Conservation (phyloP, 1,284 basidiomycete genomes). For the Cutaneotrichosporon sp. region DNA sequence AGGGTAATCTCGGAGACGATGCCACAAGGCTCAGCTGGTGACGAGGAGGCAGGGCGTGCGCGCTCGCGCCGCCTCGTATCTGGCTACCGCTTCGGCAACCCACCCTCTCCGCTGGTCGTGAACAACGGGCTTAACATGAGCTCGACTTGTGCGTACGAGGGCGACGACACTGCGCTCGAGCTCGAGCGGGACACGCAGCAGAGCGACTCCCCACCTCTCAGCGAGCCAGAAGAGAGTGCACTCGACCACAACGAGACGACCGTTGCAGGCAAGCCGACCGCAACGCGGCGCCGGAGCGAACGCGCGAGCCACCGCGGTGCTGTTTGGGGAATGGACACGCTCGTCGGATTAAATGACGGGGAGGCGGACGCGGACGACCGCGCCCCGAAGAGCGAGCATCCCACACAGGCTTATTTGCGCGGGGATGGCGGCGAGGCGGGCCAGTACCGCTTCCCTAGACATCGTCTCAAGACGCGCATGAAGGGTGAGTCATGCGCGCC, state of each 20-base stretch:
- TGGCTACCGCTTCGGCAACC: constrained; percentile 51
- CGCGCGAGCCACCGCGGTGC: constrained; percentile 11
- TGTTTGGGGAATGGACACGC: constrained; percentile 18
- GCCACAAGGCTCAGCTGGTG: constrained; percentile 19
- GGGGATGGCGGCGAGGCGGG: constrained; percentile 27
- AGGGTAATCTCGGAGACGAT: not conserved
- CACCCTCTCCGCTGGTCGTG: constrained; percentile 30
- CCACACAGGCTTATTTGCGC: constrained; percentile 44
- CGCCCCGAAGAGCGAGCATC: constrained; percentile 42
- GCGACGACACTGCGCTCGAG: constrained; percentile 4
- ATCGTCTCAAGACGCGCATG: constrained; percentile 52
- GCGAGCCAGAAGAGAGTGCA: constrained; percentile 25
- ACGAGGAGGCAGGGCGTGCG: constrained; percentile 38
- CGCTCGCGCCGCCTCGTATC: constrained; percentile 45
- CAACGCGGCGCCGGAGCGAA: constrained; percentile 11
- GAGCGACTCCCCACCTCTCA: constrained; percentile 35
- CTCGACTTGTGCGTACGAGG: not conserved
- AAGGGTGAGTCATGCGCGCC: constrained; percentile 44
- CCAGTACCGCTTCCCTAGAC: constrained; percentile 53
- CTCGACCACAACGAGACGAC: not conserved
- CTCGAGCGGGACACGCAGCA: constrained; percentile 12
- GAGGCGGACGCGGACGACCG: constrained; percentile 51
- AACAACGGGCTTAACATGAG: not conserved
- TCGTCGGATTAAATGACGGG: constrained; percentile 49
- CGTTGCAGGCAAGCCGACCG: not conserved